A percentile compares a stretch with the other conserved stretches of the same genome.
Evolutionary conservation across 139 green algal genomes (phyloP).

Genomic region (Volvox africanus): DNA sequence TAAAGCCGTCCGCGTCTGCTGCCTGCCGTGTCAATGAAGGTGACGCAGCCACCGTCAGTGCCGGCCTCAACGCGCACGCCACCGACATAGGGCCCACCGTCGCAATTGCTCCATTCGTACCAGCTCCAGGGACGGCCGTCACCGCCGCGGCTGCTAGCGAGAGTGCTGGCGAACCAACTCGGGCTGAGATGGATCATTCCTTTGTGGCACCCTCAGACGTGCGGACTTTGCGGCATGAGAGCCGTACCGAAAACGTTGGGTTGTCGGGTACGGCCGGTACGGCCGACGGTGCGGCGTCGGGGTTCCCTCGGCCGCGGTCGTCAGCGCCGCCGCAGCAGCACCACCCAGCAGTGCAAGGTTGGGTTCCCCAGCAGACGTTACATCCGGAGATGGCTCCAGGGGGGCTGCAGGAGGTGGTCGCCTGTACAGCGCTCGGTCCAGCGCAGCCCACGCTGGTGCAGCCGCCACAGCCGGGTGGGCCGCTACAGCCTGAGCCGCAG

Average conservation of each 20-base stretch:
- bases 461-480: not conserved
- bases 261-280: no score
- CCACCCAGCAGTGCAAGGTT: not conserved
- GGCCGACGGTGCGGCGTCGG: no score
- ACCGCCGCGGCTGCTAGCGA: not conserved
- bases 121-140: not conserved
- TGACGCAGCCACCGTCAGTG: not conserved
- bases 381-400: not conserved
- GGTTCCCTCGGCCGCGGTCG: no score
- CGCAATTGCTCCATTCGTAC: not conserved
- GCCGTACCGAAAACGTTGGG: no score
- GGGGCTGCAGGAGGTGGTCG: no score
- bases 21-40: not conserved
- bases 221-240: no score
- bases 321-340: not conserved
- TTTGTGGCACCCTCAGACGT: no score
- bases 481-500: not conserved
- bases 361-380: not conserved
- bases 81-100: not conserved
- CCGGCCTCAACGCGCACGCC: not conserved
- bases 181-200: no score
- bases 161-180: no score
- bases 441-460: not conserved
- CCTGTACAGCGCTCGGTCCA: not conserved
- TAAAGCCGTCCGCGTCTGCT: not conserved